Evolutionary conservation across 257 asterid species (phyloP), one percentile per base, ranked within the genome.

Genomic region (Plantago elongata): DNA sequence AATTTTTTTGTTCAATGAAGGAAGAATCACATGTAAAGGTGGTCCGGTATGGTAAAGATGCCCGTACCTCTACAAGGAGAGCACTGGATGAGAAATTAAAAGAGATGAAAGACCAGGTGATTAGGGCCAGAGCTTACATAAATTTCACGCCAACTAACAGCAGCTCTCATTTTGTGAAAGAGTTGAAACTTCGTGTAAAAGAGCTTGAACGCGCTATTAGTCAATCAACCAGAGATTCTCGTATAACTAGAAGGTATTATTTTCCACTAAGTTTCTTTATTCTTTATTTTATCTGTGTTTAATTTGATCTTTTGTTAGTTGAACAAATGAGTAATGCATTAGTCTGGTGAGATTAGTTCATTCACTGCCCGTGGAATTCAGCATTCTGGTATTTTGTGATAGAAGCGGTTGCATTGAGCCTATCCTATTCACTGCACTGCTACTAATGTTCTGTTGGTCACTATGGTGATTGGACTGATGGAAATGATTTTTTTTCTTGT

Each of bases 71-170:
- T 72, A 37, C 78, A 17, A 75, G 34, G 30, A 78, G 76, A 73
- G 59, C 66, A 57, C 29, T 49, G 38, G 94, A 84, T 70, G 89
- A 80, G 83, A 89, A 69, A 83, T 65, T 83, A 65, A 83, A 77
- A 73, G 90, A 89, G 84, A 87, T 89, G 85, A 87, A 79, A 77
- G 97, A 89, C 74, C 96, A 83, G 78, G 70, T 87, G 73, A 77
- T 93, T 62, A 82, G 94, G 84, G 96, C 92, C 51, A 93, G 71
- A 74, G 81, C 75, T 40, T 93, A 87, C 75, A 54, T 89, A 68
- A 82, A 58, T 66, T 81, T 93, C 51, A 62, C 84, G 30, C 83
- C 91, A 37, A 63, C 83, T 67, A 83, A 68, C 72, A 83, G 87
- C 79, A 92, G 75, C 64, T 83, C 95, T 69, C 97, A 87, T 76